Conservation (phyloP, 2,329 filamentous ascomycete species). For the Lecanicillium sp. region DNA sequence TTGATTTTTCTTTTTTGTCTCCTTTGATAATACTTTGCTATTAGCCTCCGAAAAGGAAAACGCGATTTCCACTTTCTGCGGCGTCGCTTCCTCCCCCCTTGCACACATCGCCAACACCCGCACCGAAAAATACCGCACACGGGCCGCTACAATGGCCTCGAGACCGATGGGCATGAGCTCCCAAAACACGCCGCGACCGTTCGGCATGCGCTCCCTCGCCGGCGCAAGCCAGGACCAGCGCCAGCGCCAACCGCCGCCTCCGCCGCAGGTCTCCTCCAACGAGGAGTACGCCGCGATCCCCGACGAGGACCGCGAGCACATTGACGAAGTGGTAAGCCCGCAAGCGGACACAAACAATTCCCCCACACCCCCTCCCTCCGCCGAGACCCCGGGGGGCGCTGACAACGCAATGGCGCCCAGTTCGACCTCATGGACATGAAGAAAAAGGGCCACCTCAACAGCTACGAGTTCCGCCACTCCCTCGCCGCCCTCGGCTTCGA, state of each 20-base stretch:
- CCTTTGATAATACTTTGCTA: too few species aligned
- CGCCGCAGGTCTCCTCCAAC: slow-evolving; percentile 30
- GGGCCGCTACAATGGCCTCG: slow-evolving; percentile 1
- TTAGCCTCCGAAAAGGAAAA: too few species aligned
- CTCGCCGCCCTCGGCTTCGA: slow-evolving; percentile 94
- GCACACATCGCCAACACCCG: background rate
- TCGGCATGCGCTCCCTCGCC: slow-evolving; percentile 29
- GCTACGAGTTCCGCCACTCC: slow-evolving; percentile 96
- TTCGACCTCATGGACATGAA: slow-evolving; percentile 96
- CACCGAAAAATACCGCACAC: background rate
- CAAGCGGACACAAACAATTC: background rate
- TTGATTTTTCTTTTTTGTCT: too few species aligned
- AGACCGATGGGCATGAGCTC: slow-evolving; percentile 27
- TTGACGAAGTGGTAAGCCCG: slow-evolving; percentile 78
- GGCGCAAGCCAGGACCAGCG: slow-evolving; percentile 26
- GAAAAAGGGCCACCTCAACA: slow-evolving; percentile 89
- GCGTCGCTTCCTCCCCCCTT: background rate
- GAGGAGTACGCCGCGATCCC: slow-evolving; percentile 48
- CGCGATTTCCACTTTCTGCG: background rate
- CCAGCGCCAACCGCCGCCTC: slow-evolving; percentile 22
- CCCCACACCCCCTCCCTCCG: background rate
- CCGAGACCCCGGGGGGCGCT: too few species aligned
- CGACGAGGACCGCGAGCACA: slow-evolving; percentile 88
- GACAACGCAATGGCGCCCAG: slow-evolving; percentile 39
- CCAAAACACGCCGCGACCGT: slow-evolving; percentile 33